phyloP scores from a whole-genome alignment of 768 basidiomycete genomes.

The Hygrophorus russula region DNA sequence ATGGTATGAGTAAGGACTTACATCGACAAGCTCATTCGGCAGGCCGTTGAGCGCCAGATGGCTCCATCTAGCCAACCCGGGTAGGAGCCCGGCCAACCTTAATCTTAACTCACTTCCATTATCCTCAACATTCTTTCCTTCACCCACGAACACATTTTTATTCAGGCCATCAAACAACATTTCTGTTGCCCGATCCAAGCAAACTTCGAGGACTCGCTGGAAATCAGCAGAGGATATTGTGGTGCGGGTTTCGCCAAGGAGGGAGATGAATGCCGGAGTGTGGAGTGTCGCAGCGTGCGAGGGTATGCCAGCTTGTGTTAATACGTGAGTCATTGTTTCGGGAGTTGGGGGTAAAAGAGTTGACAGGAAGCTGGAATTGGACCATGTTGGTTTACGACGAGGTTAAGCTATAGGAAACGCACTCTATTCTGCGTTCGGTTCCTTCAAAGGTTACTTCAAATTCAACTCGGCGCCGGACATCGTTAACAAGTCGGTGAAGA shows the following conservation, averaged over 20 bases:
- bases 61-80: conserved; percentile 73
- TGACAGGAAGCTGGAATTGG: conserved; percentile 48
- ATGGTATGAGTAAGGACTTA: conserved; percentile 26
- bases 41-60: conserved; percentile 51
- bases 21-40: conserved; percentile 79
- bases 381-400: neutral
- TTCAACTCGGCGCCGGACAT: conserved; percentile 72
- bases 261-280: conserved; percentile 41
- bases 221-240: conserved; percentile 64
- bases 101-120: conserved; percentile 36
- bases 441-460: conserved; percentile 55
- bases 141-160: conserved; percentile 44
- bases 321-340: conserved; percentile 56
- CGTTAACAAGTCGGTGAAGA: conserved; percentile 53
- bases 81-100: conserved; percentile 70
- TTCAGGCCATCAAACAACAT: conserved; percentile 55
- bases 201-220: conserved; percentile 54
- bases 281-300: conserved; percentile 19
- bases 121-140: conserved; percentile 13
- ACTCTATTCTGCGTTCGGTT: conserved; percentile 45
- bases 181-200: conserved; percentile 58
- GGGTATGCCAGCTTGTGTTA: conserved; percentile 50
- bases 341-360: conserved; percentile 68
- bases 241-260: conserved; percentile 59
- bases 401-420: conserved; percentile 12